These are phyloP conservation scores for Paxillus ammoniavirescens DNA, from an alignment of 768 basidiomycete genomes.

Conservation along the genomic window DNA sequence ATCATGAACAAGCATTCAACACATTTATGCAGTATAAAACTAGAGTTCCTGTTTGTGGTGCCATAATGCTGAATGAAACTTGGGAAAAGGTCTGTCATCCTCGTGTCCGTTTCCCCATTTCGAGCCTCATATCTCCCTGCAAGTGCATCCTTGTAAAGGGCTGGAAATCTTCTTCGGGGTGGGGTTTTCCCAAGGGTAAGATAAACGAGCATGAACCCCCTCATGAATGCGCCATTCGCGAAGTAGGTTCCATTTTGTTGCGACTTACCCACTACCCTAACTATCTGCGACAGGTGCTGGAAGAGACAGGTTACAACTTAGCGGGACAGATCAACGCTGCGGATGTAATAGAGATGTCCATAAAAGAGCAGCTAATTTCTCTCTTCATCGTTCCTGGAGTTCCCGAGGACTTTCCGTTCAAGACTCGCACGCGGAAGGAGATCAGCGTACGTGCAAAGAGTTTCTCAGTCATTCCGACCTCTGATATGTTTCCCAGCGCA, in stretches of 20 bases:
- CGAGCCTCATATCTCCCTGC: slow-evolving; percentile 6
- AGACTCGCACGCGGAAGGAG: slow-evolving; percentile 95
- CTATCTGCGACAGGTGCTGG: slow-evolving; percentile 67
- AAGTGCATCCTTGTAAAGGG: slow-evolving; percentile 98
- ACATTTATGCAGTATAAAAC: slow-evolving; percentile 97
- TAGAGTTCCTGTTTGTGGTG: slow-evolving; percentile 95
- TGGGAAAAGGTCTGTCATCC: slow-evolving; percentile 80
- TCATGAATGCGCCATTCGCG: slow-evolving; percentile 83
- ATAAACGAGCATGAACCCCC: slow-evolving; percentile 93
- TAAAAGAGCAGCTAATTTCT: slow-evolving; percentile 88
- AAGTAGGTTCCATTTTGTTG: slow-evolving; percentile 51
- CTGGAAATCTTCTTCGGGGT: slow-evolving; percentile 94
- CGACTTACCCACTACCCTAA: slow-evolving; percentile 7
- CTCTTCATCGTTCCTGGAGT: slow-evolving; percentile 88
- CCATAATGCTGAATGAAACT: slow-evolving; percentile 88
- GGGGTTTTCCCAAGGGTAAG: slow-evolving; percentile 99
- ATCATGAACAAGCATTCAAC: slow-evolving; percentile 83
- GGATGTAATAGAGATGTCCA: slow-evolving; percentile 79
- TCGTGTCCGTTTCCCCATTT: slow-evolving; percentile 7
- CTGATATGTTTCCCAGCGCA: slow-evolving; percentile 60
- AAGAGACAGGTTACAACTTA: slow-evolving; percentile 95
- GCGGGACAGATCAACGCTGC: slow-evolving; percentile 60
- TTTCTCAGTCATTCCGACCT: slow-evolving; percentile 2
- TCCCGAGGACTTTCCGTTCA: slow-evolving; percentile 84
- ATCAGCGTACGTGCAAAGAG: slow-evolving; percentile 71